Evolutionary conservation across 73 alveolate genomes (phyloP).

Genomic region (Tetrahymena elliotti): DNA sequence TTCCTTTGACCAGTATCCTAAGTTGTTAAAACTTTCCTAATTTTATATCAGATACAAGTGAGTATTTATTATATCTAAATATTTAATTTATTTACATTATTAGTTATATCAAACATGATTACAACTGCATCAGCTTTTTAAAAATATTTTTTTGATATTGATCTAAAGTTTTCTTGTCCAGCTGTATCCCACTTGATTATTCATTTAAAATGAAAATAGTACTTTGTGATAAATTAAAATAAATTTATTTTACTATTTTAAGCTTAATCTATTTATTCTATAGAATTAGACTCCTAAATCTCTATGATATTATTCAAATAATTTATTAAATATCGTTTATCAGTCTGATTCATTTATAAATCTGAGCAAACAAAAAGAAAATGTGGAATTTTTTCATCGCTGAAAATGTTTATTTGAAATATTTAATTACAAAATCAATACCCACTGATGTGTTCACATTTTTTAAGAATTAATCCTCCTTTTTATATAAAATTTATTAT

Average conservation of each 20-base stretch:
- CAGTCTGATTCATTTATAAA: neutral
- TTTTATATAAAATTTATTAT: neutral
- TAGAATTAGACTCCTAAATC: neutral
- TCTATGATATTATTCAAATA: neutral
- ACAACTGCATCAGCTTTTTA: neutral
- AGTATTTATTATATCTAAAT: too few species aligned
- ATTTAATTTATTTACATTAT: neutral
- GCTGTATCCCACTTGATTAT: neutral
- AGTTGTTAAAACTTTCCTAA: neutral
- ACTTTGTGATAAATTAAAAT: neutral
- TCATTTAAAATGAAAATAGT: neutral
- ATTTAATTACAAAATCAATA: neutral
- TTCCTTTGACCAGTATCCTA: neutral
- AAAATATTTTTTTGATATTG: neutral
- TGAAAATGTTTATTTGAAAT: neutral
- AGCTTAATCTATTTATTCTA: neutral
- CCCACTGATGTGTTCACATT: neutral
- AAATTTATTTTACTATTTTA: neutral
- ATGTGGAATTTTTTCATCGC: neutral
- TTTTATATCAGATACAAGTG: too few species aligned
- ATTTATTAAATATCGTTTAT: neutral
- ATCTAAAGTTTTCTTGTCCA: neutral
- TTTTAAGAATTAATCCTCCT: neutral
- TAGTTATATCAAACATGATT: neutral
- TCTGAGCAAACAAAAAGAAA: neutral